Conservation (phyloP, 148 eudicot genomes). For the Amaranthus cruentus region DNA sequence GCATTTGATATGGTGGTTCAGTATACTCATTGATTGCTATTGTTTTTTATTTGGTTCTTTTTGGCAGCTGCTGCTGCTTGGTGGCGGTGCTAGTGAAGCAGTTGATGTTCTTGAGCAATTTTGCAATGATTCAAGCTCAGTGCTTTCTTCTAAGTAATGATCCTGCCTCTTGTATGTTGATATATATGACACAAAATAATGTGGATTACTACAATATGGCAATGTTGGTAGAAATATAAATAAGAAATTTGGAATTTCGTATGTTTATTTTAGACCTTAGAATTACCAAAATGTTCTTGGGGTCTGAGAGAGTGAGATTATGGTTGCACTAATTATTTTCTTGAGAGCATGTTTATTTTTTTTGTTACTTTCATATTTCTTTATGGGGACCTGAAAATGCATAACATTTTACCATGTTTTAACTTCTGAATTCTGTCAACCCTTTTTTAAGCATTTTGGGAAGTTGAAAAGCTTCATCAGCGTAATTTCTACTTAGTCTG, state of each 20-base stretch:
- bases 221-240: background rate
- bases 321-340: no score
- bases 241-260: background rate
- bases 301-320: no score
- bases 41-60: background rate
- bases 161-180: slow-evolving; percentile 4
- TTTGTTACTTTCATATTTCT: no score
- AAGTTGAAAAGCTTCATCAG: no score
- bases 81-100: slow-evolving; percentile 59
- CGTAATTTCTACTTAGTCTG: no score
- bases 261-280: no score
- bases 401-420: no score
- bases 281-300: no score
- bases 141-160: slow-evolving; percentile 51
- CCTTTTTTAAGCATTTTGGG: no score
- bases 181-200: background rate
- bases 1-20: slow-evolving; percentile 3
- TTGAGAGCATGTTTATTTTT: no score
- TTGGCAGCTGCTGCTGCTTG: slow-evolving; percentile 62
- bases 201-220: background rate
- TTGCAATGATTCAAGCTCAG: slow-evolving; percentile 32
- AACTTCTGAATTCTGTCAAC: no score
- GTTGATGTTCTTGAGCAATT: slow-evolving; percentile 47
- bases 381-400: no score
- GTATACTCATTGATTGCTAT: background rate